phyloP scores from a whole-genome alignment of 352 stramenopile species.

The Phytopythium litorale region DNA sequence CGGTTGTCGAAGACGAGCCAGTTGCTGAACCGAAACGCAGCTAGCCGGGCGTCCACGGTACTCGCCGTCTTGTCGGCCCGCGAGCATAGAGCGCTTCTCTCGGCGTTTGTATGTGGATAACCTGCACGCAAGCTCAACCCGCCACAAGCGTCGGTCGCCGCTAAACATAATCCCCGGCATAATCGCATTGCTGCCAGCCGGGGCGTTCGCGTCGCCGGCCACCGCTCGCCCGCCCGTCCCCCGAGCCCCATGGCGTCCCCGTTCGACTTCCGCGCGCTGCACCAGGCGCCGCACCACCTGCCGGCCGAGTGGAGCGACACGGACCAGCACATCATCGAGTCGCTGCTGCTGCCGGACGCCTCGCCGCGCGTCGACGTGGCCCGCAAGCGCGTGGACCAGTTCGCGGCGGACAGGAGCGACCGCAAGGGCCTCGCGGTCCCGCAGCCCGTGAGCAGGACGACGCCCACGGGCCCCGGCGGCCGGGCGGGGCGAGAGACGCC shows the following conservation, averaged over 20 bases:
- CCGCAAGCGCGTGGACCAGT: not conserved
- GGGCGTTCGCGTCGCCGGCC: too few relatives aligned
- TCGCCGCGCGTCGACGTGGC: not conserved
- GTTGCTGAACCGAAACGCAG: too few relatives aligned
- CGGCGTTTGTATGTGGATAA: too few relatives aligned
- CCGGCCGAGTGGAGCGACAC: slow-evolving; percentile 37
- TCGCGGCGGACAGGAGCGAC: not conserved
- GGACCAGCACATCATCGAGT: slow-evolving; percentile 48
- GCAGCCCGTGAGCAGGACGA: not conserved
- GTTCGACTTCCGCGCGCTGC: slow-evolving; percentile 10
- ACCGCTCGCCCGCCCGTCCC: too few relatives aligned
- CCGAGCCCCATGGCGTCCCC: slow-evolving; percentile 16
- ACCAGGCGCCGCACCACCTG: slow-evolving; percentile 12
- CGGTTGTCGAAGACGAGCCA: too few relatives aligned
- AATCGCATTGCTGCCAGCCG: too few relatives aligned
- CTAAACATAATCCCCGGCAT: too few relatives aligned
- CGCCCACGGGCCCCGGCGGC: not conserved
- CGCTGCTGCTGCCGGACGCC: slow-evolving; percentile 21
- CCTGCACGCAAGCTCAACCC: too few relatives aligned
- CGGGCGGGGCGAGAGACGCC: not conserved
- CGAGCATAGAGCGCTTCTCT: too few relatives aligned
- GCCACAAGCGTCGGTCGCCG: too few relatives aligned
- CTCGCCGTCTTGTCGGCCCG: too few relatives aligned
- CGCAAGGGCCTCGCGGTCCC: not conserved
- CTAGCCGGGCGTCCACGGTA: too few relatives aligned